Evolutionary conservation across 1,284 basidiomycete genomes (phyloP), one percentile per base, ranked within the genome.

Genomic region (Pascua guehoae): DNA sequence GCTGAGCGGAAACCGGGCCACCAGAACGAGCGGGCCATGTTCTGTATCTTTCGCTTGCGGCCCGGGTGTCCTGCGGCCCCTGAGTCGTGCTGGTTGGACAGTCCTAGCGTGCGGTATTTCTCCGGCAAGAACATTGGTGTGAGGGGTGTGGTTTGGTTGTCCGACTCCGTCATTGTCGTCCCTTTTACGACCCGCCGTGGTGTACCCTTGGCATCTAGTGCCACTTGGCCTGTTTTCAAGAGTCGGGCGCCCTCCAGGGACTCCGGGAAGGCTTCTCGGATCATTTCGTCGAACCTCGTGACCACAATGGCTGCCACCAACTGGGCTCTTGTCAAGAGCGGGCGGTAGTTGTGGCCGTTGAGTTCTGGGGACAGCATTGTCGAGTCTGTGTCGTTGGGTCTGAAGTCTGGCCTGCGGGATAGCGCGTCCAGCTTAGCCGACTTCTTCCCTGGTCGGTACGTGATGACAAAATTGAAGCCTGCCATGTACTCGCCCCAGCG

Each of bases 301-400:
- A 32, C 24, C 4, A 32, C 7, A 32, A 46, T 10, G 39, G 12
- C 10, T 15, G 24, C 24, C 7, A 49, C 38, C 12, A 41, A 18
- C 12, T 36, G 24, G 5, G 40, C 47, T 4, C 18, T 38, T 15
- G 11, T 18, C 10, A 49, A 12, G 4, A 49, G 3, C 8, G 15
- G 24, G 8, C 39, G 47, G 8, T 79, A 74, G 41, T 80, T 79
- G 18, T 80, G 72, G 62, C 82, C 82, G 59, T 83, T 83, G 15
- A 67, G 51, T 66, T 82, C 74, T 0, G 76, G 61, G 0, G 71
- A 53, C 5, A 40, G 52, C 7, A 47, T 79, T 61, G n/a, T 63
- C 67, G 8, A 66, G 57, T 78, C 63, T 8, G 76, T 76, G 41
- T 77, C 71, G 50, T 68, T 68, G 15, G 51, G 55, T 5, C 50